Conservation (phyloP, 2,329 filamentous ascomycete species). For the Xylaria sp. region DNA sequence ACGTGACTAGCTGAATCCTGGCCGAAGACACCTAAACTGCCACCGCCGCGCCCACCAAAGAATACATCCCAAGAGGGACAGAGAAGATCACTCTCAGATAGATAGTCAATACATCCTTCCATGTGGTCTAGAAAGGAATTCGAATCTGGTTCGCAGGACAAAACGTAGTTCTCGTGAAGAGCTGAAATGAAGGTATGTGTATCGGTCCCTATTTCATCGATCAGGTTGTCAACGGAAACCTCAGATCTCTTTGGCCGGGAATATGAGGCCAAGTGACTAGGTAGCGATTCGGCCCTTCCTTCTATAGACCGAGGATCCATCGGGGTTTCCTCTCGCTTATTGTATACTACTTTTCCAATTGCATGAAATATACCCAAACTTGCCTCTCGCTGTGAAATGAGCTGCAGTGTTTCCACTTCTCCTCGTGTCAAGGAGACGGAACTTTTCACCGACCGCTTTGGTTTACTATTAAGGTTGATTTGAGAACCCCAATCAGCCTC, state of each 20-base stretch:
- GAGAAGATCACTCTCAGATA: slow-evolving; percentile 90
- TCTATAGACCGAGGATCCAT: slow-evolving; percentile 51
- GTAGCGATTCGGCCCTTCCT: slow-evolving; percentile 64
- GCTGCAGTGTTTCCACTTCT: slow-evolving; percentile 81
- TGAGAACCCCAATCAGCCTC: slow-evolving; percentile 79
- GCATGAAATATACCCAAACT: slow-evolving; percentile 96
- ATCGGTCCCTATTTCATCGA: slow-evolving; percentile 94
- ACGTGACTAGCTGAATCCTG: slow-evolving; percentile 74
- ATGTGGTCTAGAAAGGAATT: slow-evolving; percentile 78
- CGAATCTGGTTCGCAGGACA: slow-evolving; percentile 77
- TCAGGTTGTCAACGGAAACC: slow-evolving; percentile 77
- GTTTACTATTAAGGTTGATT: slow-evolving; percentile 76
- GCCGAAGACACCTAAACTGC: slow-evolving; percentile 58
- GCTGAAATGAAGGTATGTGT: slow-evolving; percentile 89
- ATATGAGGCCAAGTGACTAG: slow-evolving; percentile 65
- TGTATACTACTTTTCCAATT: slow-evolving; percentile 95
- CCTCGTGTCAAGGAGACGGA: slow-evolving; percentile 73
- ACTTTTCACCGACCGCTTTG: slow-evolving; percentile 69
- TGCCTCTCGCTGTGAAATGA: slow-evolving; percentile 87
- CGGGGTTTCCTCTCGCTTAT: slow-evolving; percentile 77
- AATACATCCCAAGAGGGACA: slow-evolving; percentile 76
- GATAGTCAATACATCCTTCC: slow-evolving; percentile 83
- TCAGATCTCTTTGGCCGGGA: slow-evolving; percentile 71
- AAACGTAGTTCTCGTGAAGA: slow-evolving; percentile 90
- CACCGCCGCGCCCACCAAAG: slow-evolving; percentile 68